Conservation (phyloP, 441 rosid species). For the Erodium moschatum region DNA sequence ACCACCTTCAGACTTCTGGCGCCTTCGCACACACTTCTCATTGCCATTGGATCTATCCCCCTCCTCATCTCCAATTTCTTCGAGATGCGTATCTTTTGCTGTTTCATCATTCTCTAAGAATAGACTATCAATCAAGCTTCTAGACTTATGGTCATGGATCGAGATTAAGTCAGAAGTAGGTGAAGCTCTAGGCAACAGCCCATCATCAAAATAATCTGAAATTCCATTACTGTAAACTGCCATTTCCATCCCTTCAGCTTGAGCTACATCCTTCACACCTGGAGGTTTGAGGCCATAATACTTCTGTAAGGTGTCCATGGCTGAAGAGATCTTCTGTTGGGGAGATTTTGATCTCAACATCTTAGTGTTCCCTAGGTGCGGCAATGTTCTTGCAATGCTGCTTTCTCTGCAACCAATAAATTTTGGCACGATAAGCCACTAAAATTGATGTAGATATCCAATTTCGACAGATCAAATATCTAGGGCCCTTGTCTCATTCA, state of each 20-base stretch:
- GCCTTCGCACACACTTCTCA: conserved; percentile 37
- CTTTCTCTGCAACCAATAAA: conserved; percentile 27
- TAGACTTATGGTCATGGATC: conserved; percentile 16
- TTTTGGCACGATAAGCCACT: conserved; percentile 11
- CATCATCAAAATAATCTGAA: conserved; percentile 21
- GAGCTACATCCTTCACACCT: conserved; percentile 22
- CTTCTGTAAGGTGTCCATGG: conserved; percentile 47
- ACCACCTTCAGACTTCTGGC: conserved; percentile 46
- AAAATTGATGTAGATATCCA: neutral
- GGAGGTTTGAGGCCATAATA: conserved; percentile 37
- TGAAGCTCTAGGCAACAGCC: conserved; percentile 25
- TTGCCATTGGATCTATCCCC: conserved; percentile 41
- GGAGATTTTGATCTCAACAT: conserved; percentile 31
- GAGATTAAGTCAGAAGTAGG: conserved; percentile 19
- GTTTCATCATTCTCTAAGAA: conserved; percentile 20
- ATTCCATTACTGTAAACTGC: conserved; percentile 34
- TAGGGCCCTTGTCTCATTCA: too few relatives aligned
- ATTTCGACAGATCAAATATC: too few relatives aligned
- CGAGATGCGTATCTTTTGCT: conserved; percentile 28
- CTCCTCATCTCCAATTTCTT: conserved; percentile 37
- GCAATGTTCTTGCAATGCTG: conserved; percentile 22
- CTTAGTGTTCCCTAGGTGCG: conserved; percentile 21
- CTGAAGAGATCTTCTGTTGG: conserved; percentile 35
- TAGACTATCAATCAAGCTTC: conserved; percentile 16
- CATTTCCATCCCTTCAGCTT: conserved; percentile 40